A percentile compares a stretch with the other conserved stretches of the same genome.
phyloP scores from a whole-genome alignment of 2,329 filamentous ascomycete species.

The Thelonectria olida region DNA sequence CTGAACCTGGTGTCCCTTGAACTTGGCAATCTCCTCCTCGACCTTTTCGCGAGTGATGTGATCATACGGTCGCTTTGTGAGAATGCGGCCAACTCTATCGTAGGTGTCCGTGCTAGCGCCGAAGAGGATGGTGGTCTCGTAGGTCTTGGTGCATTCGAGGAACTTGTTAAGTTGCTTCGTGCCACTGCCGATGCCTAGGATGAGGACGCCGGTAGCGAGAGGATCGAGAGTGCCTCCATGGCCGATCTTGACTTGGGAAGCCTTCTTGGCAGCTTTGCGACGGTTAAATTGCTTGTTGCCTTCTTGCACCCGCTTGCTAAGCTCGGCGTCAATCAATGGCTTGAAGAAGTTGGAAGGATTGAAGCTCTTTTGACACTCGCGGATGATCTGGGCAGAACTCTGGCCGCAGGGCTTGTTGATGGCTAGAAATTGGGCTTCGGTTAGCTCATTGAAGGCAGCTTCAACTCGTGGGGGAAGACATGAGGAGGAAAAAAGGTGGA shows the following conservation, averaged over 20 bases:
- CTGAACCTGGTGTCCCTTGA: slow-evolving; percentile 87
- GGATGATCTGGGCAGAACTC: slow-evolving; percentile 90
- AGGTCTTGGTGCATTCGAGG: slow-evolving; percentile 89
- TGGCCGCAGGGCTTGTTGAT: slow-evolving; percentile 92
- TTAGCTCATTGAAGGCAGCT: slow-evolving; percentile 4
- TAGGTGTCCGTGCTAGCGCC: slow-evolving; percentile 94
- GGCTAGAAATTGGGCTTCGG: slow-evolving; percentile 59
- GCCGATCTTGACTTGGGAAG: slow-evolving; percentile 86
- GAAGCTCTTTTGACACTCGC: slow-evolving; percentile 86
- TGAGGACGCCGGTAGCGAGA: slow-evolving; percentile 90
- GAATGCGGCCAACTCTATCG: slow-evolving; percentile 84
- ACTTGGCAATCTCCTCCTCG: slow-evolving; percentile 77
- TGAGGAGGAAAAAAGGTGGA: background rate
- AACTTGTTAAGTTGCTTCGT: slow-evolving; percentile 86
- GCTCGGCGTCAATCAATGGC: slow-evolving; percentile 76
- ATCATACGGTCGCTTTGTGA: slow-evolving; percentile 77
- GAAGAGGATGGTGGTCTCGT: slow-evolving; percentile 89
- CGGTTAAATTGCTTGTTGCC: slow-evolving; percentile 67
- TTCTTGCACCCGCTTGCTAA: slow-evolving; percentile 64
- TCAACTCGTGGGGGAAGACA: too few relatives aligned
- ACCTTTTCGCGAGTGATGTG: slow-evolving; percentile 84
- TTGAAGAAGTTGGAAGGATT: slow-evolving; percentile 82
- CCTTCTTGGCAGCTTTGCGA: slow-evolving; percentile 64
- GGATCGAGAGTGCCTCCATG: slow-evolving; percentile 97
- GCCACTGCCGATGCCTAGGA: slow-evolving; percentile 85